Evolutionary conservation across 1,139 yeast species (phyloP).

Genomic region (Protomyces inundatus): DNA sequence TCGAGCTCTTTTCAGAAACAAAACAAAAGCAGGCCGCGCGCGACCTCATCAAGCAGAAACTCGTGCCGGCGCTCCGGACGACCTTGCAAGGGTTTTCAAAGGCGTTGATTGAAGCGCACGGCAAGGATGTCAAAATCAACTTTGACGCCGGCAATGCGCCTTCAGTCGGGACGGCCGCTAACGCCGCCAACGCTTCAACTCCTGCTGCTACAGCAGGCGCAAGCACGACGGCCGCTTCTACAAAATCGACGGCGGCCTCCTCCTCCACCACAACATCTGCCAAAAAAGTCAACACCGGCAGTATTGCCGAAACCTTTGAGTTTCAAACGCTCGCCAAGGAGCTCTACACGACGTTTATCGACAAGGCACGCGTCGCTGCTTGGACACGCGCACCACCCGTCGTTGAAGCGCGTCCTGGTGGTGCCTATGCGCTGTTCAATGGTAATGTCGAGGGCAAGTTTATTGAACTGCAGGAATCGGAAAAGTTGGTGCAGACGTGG

Average conservation of each 20-base stretch:
- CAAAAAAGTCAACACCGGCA: slow-evolving; percentile 43
- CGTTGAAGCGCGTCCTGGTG: slow-evolving; percentile 58
- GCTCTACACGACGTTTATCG: slow-evolving; percentile 67
- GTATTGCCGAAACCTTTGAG: slow-evolving; percentile 67
- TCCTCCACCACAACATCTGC: neutral
- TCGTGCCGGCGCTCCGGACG: slow-evolving; percentile 66
- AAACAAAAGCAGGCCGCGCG: slow-evolving; percentile 51
- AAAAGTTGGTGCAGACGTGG: slow-evolving; percentile 71
- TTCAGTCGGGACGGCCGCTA: slow-evolving; percentile 51
- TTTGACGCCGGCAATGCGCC: slow-evolving; percentile 65
- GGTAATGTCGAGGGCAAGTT: slow-evolving; percentile 80
- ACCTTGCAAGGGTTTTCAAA: slow-evolving; percentile 61
- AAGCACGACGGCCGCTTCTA: slow-evolving; percentile 17
- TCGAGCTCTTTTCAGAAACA: slow-evolving; percentile 51
- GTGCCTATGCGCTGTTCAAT: slow-evolving; percentile 68
- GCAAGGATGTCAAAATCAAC: slow-evolving; percentile 80
- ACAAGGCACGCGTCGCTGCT: slow-evolving; percentile 70
- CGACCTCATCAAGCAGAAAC: slow-evolving; percentile 50
- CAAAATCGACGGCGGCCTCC: slow-evolving; percentile 28
- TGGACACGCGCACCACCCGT: slow-evolving; percentile 81
- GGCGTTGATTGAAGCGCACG: slow-evolving; percentile 69
- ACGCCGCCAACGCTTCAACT: slow-evolving; percentile 33
- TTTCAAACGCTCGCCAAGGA: slow-evolving; percentile 88
- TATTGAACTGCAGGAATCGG: slow-evolving; percentile 52
- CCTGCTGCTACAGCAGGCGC: slow-evolving; percentile 8